phyloP scores from a whole-genome alignment of 768 basidiomycete genomes.

The Kwoniella sp. region DNA sequence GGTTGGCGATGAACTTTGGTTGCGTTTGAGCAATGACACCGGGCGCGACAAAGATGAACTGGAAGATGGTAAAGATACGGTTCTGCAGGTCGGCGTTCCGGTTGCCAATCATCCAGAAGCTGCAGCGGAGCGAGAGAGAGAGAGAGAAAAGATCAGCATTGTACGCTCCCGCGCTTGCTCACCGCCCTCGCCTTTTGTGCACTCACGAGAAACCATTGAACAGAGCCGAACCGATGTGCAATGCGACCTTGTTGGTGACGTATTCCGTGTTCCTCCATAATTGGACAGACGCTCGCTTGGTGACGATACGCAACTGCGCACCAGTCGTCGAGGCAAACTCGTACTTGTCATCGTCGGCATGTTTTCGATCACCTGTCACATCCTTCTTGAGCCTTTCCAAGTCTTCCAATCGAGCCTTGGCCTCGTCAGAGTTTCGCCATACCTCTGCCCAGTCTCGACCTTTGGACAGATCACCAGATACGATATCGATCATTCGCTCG shows the following conservation, averaged over 20 bases:
- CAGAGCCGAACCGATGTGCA: constrained; percentile 29
- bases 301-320: constrained; percentile 59
- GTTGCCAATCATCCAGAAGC: constrained; percentile 48
- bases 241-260: constrained; percentile 53
- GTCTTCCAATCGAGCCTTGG: constrained; percentile 53
- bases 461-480: constrained; percentile 65
- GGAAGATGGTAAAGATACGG: constrained; percentile 58
- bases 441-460: constrained; percentile 78
- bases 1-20: constrained; percentile 74
- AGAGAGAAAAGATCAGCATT: no score
- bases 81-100: constrained; percentile 38
- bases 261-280: constrained; percentile 64
- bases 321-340: constrained; percentile 66
- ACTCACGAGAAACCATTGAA: constrained; percentile 38
- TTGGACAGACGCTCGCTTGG: constrained; percentile 51
- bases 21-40: constrained; percentile 77
- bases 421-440: constrained; percentile 73
- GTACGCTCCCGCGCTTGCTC: no score
- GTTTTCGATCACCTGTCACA: constrained; percentile 57
- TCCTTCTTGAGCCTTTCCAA: constrained; percentile 60
- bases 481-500: constrained; percentile 67
- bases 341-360: constrained; percentile 43
- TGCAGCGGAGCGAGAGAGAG: not conserved
- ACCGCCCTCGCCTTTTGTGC: not conserved
- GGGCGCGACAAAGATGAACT: constrained; percentile 54